Percentiles rank a stretch among this genome's conserved stretches.
phyloP scores from a whole-genome alignment of 139 green algal genomes.

The Coelastrella sp. region DNA sequence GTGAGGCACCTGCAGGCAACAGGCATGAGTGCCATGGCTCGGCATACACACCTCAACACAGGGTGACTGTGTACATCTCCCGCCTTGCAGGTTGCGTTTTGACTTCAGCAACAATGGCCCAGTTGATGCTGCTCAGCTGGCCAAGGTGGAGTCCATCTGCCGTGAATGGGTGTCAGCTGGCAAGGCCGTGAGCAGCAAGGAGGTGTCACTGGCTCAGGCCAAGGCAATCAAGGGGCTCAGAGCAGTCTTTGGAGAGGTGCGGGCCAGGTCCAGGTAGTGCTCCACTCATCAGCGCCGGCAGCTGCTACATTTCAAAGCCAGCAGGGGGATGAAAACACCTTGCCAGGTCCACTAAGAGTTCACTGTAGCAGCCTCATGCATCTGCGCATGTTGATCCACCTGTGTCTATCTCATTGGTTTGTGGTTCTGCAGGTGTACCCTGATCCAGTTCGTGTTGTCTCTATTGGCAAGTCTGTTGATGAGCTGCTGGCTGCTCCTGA shows the following conservation, averaged over 20 bases:
- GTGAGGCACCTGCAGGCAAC: too few species aligned
- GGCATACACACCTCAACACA: too few species aligned
- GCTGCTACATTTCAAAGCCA: too few species aligned
- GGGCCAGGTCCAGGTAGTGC: neutral
- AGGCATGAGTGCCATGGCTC: too few species aligned
- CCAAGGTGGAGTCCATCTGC: constrained; percentile 78
- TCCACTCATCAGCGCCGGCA: too few species aligned
- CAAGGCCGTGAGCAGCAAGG: constrained; percentile 82
- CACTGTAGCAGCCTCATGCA: too few species aligned
- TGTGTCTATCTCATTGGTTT: neutral
- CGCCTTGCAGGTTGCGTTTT: constrained; percentile 85
- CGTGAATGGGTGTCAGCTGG: constrained; percentile 53
- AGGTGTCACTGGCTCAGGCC: constrained; percentile 88
- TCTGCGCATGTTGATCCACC: too few species aligned
- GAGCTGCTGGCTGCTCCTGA: constrained; percentile 84
- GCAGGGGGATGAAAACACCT: too few species aligned
- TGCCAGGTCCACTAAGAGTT: too few species aligned
- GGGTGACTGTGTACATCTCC: neutral
- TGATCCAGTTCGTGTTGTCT: constrained; percentile 97
- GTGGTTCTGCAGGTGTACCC: constrained; percentile 83
- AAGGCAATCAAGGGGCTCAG: constrained; percentile 90
- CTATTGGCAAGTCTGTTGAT: constrained; percentile 88
- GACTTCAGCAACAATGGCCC: constrained; percentile 96
- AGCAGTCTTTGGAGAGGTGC: constrained; percentile 96
- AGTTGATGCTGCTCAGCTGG: constrained; percentile 57